A percentile compares a stretch with the other conserved stretches of the same genome.
These are phyloP conservation scores for Penicillium occitanis DNA, from an alignment of 2,329 filamentous ascomycete species.

Conservation along the genomic window DNA sequence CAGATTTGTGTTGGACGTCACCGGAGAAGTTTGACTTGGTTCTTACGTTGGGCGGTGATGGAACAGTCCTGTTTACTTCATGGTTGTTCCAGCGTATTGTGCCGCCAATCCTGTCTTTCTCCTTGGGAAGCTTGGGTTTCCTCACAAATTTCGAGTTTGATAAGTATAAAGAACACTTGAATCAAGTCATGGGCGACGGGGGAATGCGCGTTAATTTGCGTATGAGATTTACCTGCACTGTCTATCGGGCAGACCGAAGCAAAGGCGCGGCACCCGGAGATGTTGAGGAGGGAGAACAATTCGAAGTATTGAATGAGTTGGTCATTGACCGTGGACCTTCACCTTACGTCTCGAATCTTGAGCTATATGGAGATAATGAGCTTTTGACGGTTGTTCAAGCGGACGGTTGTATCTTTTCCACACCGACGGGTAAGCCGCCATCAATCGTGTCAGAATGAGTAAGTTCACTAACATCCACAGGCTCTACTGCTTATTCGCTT, in stretches of 20 bases:
- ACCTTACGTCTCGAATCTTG: slow-evolving; percentile 93
- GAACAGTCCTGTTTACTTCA: slow-evolving; percentile 93
- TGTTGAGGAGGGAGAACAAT: slow-evolving; percentile 89
- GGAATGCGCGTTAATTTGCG: slow-evolving; percentile 97
- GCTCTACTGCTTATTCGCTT: slow-evolving; percentile 90
- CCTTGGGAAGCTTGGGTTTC: slow-evolving; percentile 88
- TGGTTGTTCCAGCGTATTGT: slow-evolving; percentile 97
- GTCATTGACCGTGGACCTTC: slow-evolving; percentile 97
- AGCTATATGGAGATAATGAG: slow-evolving; percentile 93
- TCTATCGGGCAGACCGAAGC: slow-evolving; percentile 68
- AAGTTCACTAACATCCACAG: slow-evolving; percentile 25
- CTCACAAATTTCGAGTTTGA: slow-evolving; percentile 96
- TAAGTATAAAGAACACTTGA: slow-evolving; percentile 81
- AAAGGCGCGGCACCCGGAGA: slow-evolving; percentile 52
- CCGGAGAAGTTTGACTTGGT: slow-evolving; percentile 97
- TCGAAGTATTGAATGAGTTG: slow-evolving; percentile 96
- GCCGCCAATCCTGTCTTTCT: slow-evolving; percentile 88
- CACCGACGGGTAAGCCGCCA: slow-evolving; percentile 68
- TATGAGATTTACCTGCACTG: slow-evolving; percentile 98
- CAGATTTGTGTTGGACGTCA: slow-evolving; percentile 88
- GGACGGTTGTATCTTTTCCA: slow-evolving; percentile 96
- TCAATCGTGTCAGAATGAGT: too few relatives aligned
- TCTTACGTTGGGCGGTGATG: slow-evolving; percentile 87
- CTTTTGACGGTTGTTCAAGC: slow-evolving; percentile 94
- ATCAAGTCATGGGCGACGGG: slow-evolving; percentile 85